Evolutionary conservation across 305 asterid species (phyloP).

Genomic region (Rubia balearica): DNA sequence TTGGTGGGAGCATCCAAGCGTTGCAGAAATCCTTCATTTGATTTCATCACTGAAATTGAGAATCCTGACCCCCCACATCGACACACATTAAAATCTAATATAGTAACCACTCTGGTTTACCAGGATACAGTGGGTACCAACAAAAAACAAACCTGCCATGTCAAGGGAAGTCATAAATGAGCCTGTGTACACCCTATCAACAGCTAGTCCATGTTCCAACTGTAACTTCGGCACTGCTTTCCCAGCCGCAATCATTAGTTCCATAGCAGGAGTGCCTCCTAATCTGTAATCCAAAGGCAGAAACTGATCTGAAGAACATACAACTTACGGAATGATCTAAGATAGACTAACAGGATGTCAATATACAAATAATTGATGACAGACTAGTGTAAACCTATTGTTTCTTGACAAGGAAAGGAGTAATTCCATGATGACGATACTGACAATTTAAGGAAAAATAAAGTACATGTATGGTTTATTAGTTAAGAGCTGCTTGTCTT

Average conservation of each 20-base stretch:
- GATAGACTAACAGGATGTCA: background rate
- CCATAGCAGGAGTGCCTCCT: constrained; percentile 93
- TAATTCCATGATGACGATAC: background rate
- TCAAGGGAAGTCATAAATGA: constrained; percentile 98
- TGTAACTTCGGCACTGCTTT: constrained; percentile 82
- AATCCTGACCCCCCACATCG: constrained; percentile 44
- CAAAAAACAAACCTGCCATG: constrained; percentile 67
- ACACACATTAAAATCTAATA: constrained; percentile 2
- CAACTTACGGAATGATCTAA: constrained; percentile 2
- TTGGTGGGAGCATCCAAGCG: constrained; percentile 90
- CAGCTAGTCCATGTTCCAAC: constrained; percentile 95
- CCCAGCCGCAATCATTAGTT: constrained; percentile 95
- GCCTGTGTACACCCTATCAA: constrained; percentile 95
- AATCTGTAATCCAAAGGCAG: constrained; percentile 47
- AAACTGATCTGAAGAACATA: constrained; percentile 10
- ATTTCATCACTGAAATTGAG: constrained; percentile 89
- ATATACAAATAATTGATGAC: background rate
- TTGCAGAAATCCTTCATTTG: constrained; percentile 56
- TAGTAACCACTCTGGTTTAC: constrained; percentile 4
- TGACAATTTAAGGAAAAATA: background rate
- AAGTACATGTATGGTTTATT: background rate
- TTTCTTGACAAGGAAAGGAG: background rate
- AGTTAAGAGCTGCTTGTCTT: background rate
- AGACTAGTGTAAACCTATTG: background rate
- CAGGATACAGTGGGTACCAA: background rate